These are phyloP conservation scores for Scleromitrula shiraiana DNA, from an alignment of 2,329 filamentous ascomycete genomes.

Conservation along the genomic window DNA sequence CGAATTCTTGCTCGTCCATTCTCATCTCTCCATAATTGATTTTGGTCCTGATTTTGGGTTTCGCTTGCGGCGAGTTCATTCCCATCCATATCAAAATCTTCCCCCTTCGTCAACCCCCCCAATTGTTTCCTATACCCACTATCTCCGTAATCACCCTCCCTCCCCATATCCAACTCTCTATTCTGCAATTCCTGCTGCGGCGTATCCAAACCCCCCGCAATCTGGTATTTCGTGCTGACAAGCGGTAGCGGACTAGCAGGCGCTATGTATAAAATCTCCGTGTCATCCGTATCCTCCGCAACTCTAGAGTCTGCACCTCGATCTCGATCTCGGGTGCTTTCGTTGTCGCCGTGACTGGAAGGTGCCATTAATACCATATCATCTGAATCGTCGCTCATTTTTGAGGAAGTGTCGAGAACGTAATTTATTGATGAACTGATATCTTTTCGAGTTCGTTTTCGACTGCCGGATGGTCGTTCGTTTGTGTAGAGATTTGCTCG, in stretches of 20 bases:
- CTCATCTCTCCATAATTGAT: slow-evolving; percentile 7
- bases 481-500: too few relatives aligned
- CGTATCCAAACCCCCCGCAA: slow-evolving; percentile 43
- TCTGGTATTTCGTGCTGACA: slow-evolving; percentile 42
- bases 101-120: slow-evolving; percentile 11
- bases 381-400: slow-evolving; percentile 1
- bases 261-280: too few relatives aligned
- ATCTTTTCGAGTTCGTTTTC: not conserved
- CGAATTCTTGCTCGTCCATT: not conserved
- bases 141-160: slow-evolving; percentile 30
- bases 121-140: slow-evolving; percentile 32
- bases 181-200: slow-evolving; percentile 30
- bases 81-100: not conserved
- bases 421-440: too few relatives aligned
- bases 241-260: slow-evolving; percentile 34
- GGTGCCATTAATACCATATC: slow-evolving; percentile 14
- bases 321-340: too few relatives aligned
- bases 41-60: too few relatives aligned
- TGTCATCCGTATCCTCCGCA: too few relatives aligned
- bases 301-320: too few relatives aligned
- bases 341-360: too few relatives aligned
- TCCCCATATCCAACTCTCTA: slow-evolving; percentile 9
- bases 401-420: not conserved
- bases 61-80: too few relatives aligned
- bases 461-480: too few relatives aligned